Evolutionary conservation across 1,284 basidiomycete species (phyloP), one percentile per base, ranked within the genome.

Genomic region (Ustilago lituana): DNA sequence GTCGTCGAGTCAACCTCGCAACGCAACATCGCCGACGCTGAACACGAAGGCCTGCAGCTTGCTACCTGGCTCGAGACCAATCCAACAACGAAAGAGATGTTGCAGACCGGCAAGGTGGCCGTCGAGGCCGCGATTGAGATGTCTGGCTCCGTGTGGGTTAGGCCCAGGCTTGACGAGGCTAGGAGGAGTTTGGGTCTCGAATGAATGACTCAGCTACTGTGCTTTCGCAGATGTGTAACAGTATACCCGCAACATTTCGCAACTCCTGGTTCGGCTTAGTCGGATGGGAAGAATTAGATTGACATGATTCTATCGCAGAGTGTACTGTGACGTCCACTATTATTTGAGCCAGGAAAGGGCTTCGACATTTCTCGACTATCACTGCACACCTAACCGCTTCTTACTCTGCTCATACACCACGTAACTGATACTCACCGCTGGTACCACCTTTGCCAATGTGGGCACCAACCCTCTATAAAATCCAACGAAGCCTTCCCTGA

Each of bases 381-480:
- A 74, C 20, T 67, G 66, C 15, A 76, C 74, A 23, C 74, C 74
- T 1, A 76, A 40, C 15, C 67, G 55, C 52, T 60, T 68, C 65
- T 78, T 78, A 17, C 48, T 56, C 66, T 73, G 78, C 55, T 82
- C 80, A 39, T 82, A 82, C 1, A 81, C 79, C 19, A 81, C 79
- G 44, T 82, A 82, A 38, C 73, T 76, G 41, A 82, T 82, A 2
- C 74, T 77, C 7, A 82, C 75, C 8, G 75, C 75, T 0, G 75
- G 75, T 1, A 75, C 77, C 8, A 77, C 77, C 33, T 97, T 98
- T 40, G 94, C 92, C 73, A 96, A 85, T 41, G 92, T 93, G 31
- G 93, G 93, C 54, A 93, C 87, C 69, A 95, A 84, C 32, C 95
- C 95, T 41, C 94, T 89, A 84, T 99, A 99, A 83, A 98, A 93